phyloP scores from a whole-genome alignment of 1,284 basidiomycete species.

The Sanghuangporus weigelae region DNA sequence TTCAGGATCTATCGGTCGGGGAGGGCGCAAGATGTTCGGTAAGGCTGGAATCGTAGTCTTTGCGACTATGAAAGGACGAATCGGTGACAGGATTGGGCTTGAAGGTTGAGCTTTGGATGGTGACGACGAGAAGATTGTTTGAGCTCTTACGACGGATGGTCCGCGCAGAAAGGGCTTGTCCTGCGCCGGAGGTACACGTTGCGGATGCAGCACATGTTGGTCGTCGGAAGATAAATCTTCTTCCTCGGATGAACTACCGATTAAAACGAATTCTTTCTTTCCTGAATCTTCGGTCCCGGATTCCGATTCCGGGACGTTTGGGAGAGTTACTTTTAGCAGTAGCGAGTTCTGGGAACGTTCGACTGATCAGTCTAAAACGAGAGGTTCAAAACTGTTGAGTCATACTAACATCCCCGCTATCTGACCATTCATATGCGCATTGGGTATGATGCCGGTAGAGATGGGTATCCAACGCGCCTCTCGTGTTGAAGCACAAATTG shows the following conservation, averaged over 20 bases:
- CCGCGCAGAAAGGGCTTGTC: constrained; percentile 14
- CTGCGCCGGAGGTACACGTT: neutral
- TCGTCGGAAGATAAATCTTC: neutral
- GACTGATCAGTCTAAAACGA: neutral
- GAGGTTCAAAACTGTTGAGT: neutral
- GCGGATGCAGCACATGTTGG: neutral
- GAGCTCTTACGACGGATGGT: constrained; percentile 5
- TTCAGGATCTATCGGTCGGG: neutral
- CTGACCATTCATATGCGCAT: constrained; percentile 39
- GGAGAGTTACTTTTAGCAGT: constrained; percentile 22
- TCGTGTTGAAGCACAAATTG: constrained; percentile 40
- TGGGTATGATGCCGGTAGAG: constrained; percentile 50
- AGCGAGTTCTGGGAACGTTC: constrained; percentile 22
- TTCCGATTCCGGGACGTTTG: constrained; percentile 8
- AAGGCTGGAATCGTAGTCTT: neutral
- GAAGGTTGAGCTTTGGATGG: neutral
- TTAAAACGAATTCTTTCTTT: neutral
- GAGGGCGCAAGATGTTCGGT: neutral
- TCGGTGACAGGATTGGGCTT: neutral
- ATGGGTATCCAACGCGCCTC: constrained; percentile 48
- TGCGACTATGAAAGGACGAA: neutral
- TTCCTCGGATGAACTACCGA: neutral
- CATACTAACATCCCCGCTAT: constrained; percentile 19
- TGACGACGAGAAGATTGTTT: neutral
- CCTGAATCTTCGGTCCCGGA: neutral